A percentile compares a stretch with the other conserved stretches of the same genome.
Conservation (phyloP, 768 basidiomycete species). For the Hericium rajendrae region DNA sequence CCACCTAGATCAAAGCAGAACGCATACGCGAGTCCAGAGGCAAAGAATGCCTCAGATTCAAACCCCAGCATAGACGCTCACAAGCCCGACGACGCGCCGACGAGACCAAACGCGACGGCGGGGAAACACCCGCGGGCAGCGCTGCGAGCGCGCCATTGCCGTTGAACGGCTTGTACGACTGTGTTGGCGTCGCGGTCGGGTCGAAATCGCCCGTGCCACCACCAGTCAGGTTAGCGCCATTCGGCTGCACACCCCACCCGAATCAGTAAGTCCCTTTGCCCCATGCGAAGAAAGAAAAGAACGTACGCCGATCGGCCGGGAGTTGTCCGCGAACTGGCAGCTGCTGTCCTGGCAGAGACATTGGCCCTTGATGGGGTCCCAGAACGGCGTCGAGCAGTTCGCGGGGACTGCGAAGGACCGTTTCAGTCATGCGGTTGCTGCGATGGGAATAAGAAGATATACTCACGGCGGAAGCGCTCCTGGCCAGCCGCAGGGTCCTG, state of each 20-base stretch:
- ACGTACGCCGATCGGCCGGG: constrained; percentile 56
- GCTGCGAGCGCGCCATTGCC: constrained; percentile 7
- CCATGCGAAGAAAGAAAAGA: neutral
- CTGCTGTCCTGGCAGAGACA: constrained; percentile 49
- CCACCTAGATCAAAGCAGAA: too few species aligned
- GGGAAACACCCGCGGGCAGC: constrained; percentile 5
- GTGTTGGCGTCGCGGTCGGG: neutral
- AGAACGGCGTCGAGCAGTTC: constrained; percentile 73
- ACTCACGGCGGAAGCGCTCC: constrained; percentile 47
- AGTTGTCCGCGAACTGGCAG: constrained; percentile 56
- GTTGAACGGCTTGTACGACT: constrained; percentile 9
- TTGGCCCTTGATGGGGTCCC: constrained; percentile 61
- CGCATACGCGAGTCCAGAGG: too few species aligned
- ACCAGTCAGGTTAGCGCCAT: constrained; percentile 61
- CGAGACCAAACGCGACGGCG: neutral
- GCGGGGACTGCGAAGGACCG: constrained; percentile 37
- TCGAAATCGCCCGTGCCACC: constrained; percentile 46
- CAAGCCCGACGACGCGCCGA: constrained; percentile 3
- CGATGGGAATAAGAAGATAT: neutral
- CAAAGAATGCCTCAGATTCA: neutral
- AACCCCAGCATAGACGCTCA: neutral
- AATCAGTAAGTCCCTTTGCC: neutral
- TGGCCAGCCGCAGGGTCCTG: constrained; percentile 40
- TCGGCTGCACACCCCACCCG: constrained; percentile 31
- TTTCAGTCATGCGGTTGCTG: neutral